phyloP scores from a whole-genome alignment of 345 rosid species.

The Moringa oleifera region DNA sequence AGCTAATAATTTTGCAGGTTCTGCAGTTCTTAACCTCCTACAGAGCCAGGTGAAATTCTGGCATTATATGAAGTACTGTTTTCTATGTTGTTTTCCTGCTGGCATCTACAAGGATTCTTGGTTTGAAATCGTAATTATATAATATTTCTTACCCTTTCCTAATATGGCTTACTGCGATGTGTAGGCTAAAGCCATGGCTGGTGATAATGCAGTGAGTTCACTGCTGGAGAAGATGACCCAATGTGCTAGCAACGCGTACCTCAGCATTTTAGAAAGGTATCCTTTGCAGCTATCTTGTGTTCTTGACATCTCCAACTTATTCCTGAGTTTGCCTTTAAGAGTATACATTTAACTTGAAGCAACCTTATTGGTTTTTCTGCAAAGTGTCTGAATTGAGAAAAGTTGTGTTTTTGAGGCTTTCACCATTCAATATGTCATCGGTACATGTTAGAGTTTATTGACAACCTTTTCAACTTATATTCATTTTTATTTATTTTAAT shows the following conservation, averaged over 20 bases:
- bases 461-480: no score
- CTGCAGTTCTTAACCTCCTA: constrained; percentile 87
- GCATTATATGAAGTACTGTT: not conserved
- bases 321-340: not conserved
- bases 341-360: no score
- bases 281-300: not conserved
- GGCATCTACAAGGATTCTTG: constrained; percentile 5
- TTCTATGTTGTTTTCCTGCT: not conserved
- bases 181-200: constrained; percentile 95
- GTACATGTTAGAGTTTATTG: no score
- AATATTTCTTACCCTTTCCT: constrained; percentile 13
- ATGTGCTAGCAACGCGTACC: constrained; percentile 90
- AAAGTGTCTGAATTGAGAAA: not conserved
- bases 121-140: not conserved
- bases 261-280: constrained; percentile 91
- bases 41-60: constrained; percentile 73
- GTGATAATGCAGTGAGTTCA: constrained; percentile 91
- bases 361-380: no score
- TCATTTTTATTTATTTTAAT: no score
- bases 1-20: constrained; percentile 68
- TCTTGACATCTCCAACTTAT: not conserved
- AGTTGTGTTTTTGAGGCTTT: not conserved
- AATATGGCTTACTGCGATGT: constrained; percentile 24
- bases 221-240: constrained; percentile 94
- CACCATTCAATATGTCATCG: not conserved